Base-by-base conservation (phyloP, 164 flowering plant species). In the Dillenia suffruticosa region DNA sequence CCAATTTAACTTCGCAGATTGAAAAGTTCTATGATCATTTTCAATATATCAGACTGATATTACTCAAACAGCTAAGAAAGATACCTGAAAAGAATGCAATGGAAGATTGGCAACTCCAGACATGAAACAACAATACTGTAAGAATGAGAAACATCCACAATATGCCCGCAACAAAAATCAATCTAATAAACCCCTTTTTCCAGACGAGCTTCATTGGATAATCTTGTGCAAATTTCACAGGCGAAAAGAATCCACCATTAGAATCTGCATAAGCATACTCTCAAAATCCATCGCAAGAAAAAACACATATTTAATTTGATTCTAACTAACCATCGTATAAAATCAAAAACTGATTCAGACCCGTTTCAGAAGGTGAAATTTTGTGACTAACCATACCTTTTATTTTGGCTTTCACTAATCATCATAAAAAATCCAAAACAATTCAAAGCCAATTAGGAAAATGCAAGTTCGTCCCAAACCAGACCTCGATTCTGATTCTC, bases 61-160 rank as follows among this genome's bases (percentile, higher is more conserved):
- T 48, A 32, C 24, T 24, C 17, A 53, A 10, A 59, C 32, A 13
- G 40, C 9, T 49, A 49, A 11, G 40, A 10, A 61, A 11, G 17
- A 56, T 77, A 93, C 97, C 98, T 84, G 96, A 78, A 69, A 93
- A 76, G 72, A 90, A 90, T 43, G 83, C 62, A 16, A 84, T 14
- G 16, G 96, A 86, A 60, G 97, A 86, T 64, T 83, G 92, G 70
- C 97, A 94, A 51, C 96, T 82, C 97, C 96, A 94, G 12, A 88
- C 72, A 68, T 94, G 97, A 74, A 91, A 84, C 50, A 86, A 58
- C 47, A 87, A 72, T 26, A 74, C 99, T 55, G 71, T 63, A 51
- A 94, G 85, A 76, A 94, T 89, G 49, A 94, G 81, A 7, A 88
- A 53, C 91, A 87, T 86, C 99, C 97, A 94, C 50, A 88, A 51